Evolutionary conservation across 2,329 filamentous ascomycete genomes (phyloP).

Genomic region (Aspergillus fischeri): DNA sequence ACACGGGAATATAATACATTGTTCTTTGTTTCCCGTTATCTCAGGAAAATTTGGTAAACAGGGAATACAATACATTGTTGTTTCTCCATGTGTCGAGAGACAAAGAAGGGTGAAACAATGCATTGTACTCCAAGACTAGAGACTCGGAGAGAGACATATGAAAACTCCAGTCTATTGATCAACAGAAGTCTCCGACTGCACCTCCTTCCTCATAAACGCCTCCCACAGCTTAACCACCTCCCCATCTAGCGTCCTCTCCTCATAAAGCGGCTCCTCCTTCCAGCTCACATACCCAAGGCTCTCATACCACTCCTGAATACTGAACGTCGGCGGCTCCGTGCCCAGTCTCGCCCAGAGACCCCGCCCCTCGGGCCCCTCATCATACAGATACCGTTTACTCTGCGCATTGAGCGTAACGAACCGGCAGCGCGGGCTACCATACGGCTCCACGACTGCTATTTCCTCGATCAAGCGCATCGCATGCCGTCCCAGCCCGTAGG

Average conservation of each 20-base stretch:
- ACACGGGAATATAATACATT: too few species aligned
- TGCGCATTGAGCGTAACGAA: slow-evolving; percentile 2
- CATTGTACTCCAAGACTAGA: neutral
- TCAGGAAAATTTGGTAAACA: too few species aligned
- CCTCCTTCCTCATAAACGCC: slow-evolving; percentile 16
- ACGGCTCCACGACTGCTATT: neutral
- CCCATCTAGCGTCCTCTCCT: slow-evolving; percentile 9
- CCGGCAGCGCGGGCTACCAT: neutral
- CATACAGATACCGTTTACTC: slow-evolving; percentile 15
- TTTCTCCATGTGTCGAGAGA: too few species aligned
- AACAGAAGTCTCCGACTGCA: neutral
- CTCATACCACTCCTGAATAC: slow-evolving; percentile 18
- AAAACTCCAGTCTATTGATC: neutral
- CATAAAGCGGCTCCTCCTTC: slow-evolving; percentile 14
- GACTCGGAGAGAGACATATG: neutral
- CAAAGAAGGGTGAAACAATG: too few species aligned
- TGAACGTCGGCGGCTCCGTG: slow-evolving; percentile 8
- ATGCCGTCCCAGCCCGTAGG: neutral
- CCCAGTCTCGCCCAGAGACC: slow-evolving; percentile 11
- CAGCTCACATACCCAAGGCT: slow-evolving; percentile 14
- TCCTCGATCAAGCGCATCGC: neutral
- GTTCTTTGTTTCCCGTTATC: too few species aligned
- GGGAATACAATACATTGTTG: neutral
- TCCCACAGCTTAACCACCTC: slow-evolving; percentile 7
- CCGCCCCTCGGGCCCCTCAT: slow-evolving; percentile 10